Evolutionary conservation across 257 asterid species (phyloP).

Genomic region (Euphrasia confusa): DNA sequence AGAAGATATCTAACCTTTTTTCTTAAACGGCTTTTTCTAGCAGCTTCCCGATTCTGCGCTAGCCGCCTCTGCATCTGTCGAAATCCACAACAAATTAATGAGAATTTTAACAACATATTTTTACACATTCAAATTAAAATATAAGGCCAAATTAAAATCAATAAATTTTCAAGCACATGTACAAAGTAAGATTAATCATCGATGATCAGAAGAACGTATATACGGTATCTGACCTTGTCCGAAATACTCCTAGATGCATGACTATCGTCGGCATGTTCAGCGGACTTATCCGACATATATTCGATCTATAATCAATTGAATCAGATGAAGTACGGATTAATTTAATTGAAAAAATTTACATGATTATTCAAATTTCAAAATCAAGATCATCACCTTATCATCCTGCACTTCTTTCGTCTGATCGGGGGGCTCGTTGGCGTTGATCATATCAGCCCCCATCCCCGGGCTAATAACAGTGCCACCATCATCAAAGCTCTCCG

Average conservation of each 20-base stretch:
- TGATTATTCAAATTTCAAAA: neutral
- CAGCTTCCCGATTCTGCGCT: constrained; percentile 97
- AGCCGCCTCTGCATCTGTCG: constrained; percentile 67
- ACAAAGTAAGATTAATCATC: no score
- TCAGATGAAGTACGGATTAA: neutral
- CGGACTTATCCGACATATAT: constrained; percentile 56
- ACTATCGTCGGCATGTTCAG: constrained; percentile 47
- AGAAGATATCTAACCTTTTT: constrained; percentile 50
- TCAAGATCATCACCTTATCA: constrained; percentile 47
- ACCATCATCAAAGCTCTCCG: constrained; percentile 50
- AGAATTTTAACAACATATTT: no score
- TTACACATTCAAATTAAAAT: no score
- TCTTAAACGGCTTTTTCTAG: constrained; percentile 76
- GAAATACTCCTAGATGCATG: constrained; percentile 44
- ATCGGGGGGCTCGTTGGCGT: constrained; percentile 1
- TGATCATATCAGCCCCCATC: constrained; percentile 29
- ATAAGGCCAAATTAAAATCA: neutral
- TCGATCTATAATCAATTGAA: constrained; percentile 34
- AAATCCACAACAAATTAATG: neutral
- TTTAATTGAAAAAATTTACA: neutral
- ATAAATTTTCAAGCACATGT: no score
- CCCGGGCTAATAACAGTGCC: constrained; percentile 37
- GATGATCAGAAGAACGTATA: no score
- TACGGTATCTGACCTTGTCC: constrained; percentile 72
- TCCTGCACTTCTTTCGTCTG: constrained; percentile 42